Evolutionary conservation across 129 eudicot genomes (phyloP).

Genomic region (Glebionis coronaria): DNA sequence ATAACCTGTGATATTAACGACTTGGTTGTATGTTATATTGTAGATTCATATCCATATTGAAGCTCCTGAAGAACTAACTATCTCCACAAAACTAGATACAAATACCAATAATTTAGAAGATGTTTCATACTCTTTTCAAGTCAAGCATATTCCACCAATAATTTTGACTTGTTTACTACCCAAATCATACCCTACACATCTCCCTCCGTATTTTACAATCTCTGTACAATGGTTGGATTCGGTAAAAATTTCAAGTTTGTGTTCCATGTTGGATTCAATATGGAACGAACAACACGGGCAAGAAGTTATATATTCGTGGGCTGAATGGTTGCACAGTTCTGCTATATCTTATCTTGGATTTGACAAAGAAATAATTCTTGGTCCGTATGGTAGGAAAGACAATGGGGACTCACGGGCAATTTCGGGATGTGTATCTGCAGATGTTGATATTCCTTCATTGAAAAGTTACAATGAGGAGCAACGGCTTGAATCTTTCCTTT

Average conservation of each 20-base stretch:
- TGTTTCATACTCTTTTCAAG: slow-evolving; percentile 64
- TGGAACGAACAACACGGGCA: slow-evolving; percentile 79
- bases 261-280: slow-evolving; percentile 72
- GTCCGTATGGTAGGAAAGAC: slow-evolving; percentile 54
- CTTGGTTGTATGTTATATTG: slow-evolving; percentile 17
- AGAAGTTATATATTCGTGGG: slow-evolving; percentile 88
- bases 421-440: slow-evolving; percentile 66
- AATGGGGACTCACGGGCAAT: slow-evolving; percentile 66
- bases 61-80: slow-evolving; percentile 40
- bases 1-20: neutral
- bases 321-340: slow-evolving; percentile 71
- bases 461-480: slow-evolving; percentile 78
- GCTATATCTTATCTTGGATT: slow-evolving; percentile 65
- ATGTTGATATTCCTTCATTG: slow-evolving; percentile 65
- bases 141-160: slow-evolving; percentile 73
- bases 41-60: slow-evolving; percentile 72
- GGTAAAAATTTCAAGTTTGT: slow-evolving; percentile 55
- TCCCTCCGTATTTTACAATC: slow-evolving; percentile 70
- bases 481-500: slow-evolving; percentile 54
- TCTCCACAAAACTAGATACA: slow-evolving; percentile 50
- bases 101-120: slow-evolving; percentile 33
- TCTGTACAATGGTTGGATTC: slow-evolving; percentile 71
- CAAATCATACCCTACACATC: slow-evolving; percentile 76
- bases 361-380: slow-evolving; percentile 57
- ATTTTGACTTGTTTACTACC: slow-evolving; percentile 85